A percentile compares a stretch with the other conserved stretches of the same genome.
Evolutionary conservation across 495 filamentous ascomycete genomes (phyloP).

Genomic region (Penicillium tannophilum): DNA sequence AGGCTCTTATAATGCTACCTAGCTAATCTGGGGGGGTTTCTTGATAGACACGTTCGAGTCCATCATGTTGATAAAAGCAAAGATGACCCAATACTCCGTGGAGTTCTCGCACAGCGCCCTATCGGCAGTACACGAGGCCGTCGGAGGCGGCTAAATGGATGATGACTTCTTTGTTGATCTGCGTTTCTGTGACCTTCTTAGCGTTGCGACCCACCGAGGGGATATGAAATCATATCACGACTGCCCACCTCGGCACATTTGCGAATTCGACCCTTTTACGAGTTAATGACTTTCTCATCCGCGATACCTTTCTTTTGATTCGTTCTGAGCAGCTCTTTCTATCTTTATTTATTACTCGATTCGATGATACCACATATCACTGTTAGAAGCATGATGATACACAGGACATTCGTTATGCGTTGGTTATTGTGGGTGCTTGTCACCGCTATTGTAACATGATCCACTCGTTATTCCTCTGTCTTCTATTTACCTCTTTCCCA

Average conservation of each 20-base stretch:
- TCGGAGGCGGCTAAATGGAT: constrained; percentile 60
- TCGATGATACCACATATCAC: constrained; percentile 39
- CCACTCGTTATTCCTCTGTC: constrained; percentile 18
- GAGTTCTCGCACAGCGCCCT: constrained; percentile 79
- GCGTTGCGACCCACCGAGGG: constrained; percentile 3
- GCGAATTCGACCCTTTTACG: constrained; percentile 14
- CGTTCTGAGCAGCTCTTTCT: constrained; percentile 14
- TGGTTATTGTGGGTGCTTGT: constrained; percentile 4
- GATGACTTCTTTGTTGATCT: constrained; percentile 9
- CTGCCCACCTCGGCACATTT: neutral
- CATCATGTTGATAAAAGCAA: constrained; percentile 87
- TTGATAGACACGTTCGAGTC: constrained; percentile 76
- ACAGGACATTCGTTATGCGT: constrained; percentile 35
- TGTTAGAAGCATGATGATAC: constrained; percentile 37
- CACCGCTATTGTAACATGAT: constrained; percentile 15
- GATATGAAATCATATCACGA: constrained; percentile 3
- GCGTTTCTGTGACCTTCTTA: constrained; percentile 6
- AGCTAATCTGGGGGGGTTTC: neutral
- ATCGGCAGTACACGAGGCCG: constrained; percentile 84
- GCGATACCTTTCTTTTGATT: constrained; percentile 27
- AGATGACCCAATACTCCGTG: constrained; percentile 76
- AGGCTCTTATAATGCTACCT: neutral
- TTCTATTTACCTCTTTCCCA: constrained; percentile 2
- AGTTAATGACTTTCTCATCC: constrained; percentile 28
- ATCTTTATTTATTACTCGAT: constrained; percentile 18